Evolutionary conservation across 2,329 filamentous ascomycete genomes (phyloP).

Genomic region (Thelonectria rubi): DNA sequence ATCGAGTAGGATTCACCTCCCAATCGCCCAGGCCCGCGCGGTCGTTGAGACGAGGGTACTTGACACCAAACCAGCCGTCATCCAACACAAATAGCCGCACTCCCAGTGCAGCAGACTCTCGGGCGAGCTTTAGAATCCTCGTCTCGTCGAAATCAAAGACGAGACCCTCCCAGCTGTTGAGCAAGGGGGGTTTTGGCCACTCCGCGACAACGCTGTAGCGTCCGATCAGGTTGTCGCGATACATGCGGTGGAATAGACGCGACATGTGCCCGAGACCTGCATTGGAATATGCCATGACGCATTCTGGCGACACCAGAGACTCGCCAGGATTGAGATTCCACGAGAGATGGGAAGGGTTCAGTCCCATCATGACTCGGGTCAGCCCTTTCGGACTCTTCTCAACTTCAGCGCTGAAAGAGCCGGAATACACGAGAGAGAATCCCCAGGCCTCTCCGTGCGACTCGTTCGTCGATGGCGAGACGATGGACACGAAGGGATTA

Average conservation of each 20-base stretch:
- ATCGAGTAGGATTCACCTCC: slow-evolving; percentile 65
- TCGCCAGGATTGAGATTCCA: slow-evolving; percentile 65
- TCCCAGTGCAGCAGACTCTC: slow-evolving; percentile 66
- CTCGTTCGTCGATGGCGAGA: slow-evolving; percentile 66
- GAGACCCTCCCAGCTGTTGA: slow-evolving; percentile 74
- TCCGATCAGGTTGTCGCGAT: slow-evolving; percentile 68
- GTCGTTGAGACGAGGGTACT: slow-evolving; percentile 67
- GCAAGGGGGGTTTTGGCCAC: slow-evolving; percentile 62
- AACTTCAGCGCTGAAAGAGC: slow-evolving; percentile 68
- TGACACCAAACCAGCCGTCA: slow-evolving; percentile 71
- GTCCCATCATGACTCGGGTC: slow-evolving; percentile 66
- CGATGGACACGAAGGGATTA: slow-evolving; percentile 70
- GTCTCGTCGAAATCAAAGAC: slow-evolving; percentile 66
- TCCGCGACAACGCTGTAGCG: slow-evolving; percentile 62
- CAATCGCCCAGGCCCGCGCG: slow-evolving; percentile 70
- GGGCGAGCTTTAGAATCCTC: slow-evolving; percentile 63
- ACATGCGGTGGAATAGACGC: slow-evolving; percentile 67
- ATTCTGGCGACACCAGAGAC: slow-evolving; percentile 68
- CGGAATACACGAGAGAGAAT: slow-evolving; percentile 72
- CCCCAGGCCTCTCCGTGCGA: slow-evolving; percentile 69
- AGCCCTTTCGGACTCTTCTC: slow-evolving; percentile 70
- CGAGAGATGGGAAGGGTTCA: slow-evolving; percentile 69
- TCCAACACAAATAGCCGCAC: slow-evolving; percentile 71
- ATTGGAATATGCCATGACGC: slow-evolving; percentile 68
- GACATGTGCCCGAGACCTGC: slow-evolving; percentile 70